phyloP scores from a whole-genome alignment of 2,329 filamentous ascomycete species.

The Phaeoacremonium minimum region DNA sequence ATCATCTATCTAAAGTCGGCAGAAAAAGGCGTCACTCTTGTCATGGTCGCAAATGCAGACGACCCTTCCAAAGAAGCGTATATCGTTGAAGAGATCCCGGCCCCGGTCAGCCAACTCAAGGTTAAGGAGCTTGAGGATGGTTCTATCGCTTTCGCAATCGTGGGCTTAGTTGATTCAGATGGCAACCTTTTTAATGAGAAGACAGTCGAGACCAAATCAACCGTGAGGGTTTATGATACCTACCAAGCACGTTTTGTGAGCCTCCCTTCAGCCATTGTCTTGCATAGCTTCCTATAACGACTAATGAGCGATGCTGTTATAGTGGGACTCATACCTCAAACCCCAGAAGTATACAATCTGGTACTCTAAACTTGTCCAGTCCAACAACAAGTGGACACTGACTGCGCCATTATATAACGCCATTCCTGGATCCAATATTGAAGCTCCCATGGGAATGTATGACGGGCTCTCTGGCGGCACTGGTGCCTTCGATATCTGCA shows the following conservation, averaged over 20 bases:
- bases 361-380: slow-evolving; percentile 26
- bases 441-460: slow-evolving; percentile 22
- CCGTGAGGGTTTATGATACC: slow-evolving; percentile 27
- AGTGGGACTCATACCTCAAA: slow-evolving; percentile 26
- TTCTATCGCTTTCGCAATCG: slow-evolving; percentile 27
- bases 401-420: slow-evolving; percentile 24
- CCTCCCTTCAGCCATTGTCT: neutral
- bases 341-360: slow-evolving; percentile 28
- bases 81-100: slow-evolving; percentile 23
- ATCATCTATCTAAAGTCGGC: slow-evolving; percentile 25
- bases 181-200: slow-evolving; percentile 26
- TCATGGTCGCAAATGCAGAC: slow-evolving; percentile 21
- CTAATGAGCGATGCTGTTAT: no score
- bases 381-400: slow-evolving; percentile 22
- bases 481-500: slow-evolving; percentile 25
- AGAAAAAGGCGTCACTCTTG: slow-evolving; percentile 22
- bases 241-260: slow-evolving; percentile 26
- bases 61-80: slow-evolving; percentile 14
- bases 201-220: slow-evolving; percentile 15
- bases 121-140: slow-evolving; percentile 26
- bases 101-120: slow-evolving; percentile 24
- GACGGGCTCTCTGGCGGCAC: slow-evolving; percentile 12
- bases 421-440: slow-evolving; percentile 22
- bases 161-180: slow-evolving; percentile 23
- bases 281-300: neutral